Conservation (phyloP, 768 basidiomycete species). For the Heimioporus sp. region DNA sequence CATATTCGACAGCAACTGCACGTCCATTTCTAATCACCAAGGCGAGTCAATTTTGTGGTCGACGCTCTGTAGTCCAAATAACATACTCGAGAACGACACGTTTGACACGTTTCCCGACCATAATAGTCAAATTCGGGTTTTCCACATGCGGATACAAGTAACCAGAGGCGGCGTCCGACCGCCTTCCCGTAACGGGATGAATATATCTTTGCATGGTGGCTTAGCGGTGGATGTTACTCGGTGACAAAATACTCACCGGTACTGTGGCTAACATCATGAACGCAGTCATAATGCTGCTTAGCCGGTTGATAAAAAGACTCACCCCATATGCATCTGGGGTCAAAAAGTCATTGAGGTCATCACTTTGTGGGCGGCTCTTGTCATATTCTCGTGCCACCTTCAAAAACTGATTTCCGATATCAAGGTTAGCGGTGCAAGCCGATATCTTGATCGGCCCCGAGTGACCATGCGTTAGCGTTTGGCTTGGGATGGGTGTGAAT, state of each 20-base stretch:
- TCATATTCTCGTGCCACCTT: constrained; percentile 46
- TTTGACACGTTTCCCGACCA: constrained; percentile 33
- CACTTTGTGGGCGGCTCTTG: constrained; percentile 39
- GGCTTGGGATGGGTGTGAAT: constrained; percentile 29
- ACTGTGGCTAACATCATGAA: too few relatives aligned
- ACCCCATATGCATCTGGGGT: constrained; percentile 24
- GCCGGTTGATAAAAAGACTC: constrained; percentile 4
- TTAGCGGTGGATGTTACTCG: neutral
- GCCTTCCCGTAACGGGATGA: constrained; percentile 37
- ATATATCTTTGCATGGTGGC: constrained; percentile 45
- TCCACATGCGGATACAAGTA: constrained; percentile 36
- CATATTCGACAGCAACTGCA: constrained; percentile 39
- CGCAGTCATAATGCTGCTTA: too few relatives aligned
- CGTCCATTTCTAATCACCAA: constrained; percentile 27
- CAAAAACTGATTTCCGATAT: constrained; percentile 42
- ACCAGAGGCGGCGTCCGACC: constrained; percentile 33
- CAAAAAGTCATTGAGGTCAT: constrained; percentile 49
- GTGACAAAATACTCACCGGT: constrained; percentile 11
- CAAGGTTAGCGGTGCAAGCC: constrained; percentile 2
- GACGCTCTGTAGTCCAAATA: neutral
- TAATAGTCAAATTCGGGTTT: constrained; percentile 29
- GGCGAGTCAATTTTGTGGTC: neutral
- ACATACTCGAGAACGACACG: constrained; percentile 37
- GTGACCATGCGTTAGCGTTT: constrained; percentile 35
- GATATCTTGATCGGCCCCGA: constrained; percentile 31